Percentiles rank a stretch among this genome's conserved stretches.
phyloP scores from a whole-genome alignment of 495 filamentous ascomycete species.

The Xylaria castorea region DNA sequence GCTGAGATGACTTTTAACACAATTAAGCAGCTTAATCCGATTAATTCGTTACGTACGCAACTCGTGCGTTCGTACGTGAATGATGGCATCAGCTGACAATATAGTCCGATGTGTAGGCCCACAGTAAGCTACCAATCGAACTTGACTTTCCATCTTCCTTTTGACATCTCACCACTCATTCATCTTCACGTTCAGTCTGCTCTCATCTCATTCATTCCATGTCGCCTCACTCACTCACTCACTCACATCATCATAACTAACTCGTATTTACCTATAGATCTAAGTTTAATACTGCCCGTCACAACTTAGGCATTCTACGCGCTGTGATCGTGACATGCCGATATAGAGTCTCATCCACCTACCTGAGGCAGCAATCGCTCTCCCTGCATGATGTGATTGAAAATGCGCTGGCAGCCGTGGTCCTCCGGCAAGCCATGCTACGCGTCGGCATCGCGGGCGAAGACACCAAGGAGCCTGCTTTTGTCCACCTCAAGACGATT shows the following conservation, averaged over 20 bases:
- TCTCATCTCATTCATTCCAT: background rate
- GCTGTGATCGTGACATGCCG: conserved; percentile 42
- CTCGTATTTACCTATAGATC: background rate
- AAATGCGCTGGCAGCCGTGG: conserved; percentile 39
- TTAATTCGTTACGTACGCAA: background rate
- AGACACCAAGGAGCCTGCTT: conserved; percentile 37
- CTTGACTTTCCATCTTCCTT: background rate
- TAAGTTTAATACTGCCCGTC: conserved; percentile 32
- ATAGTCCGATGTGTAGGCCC: conserved; percentile 19
- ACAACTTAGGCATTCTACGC: conserved; percentile 42
- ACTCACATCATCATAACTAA: conserved; percentile 14
- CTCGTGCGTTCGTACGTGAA: background rate
- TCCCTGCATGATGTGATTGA: conserved; percentile 28
- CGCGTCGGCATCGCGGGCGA: conserved; percentile 40
- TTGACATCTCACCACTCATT: background rate
- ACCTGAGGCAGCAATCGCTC: background rate
- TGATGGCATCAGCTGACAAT: conserved; percentile 18
- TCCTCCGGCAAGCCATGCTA: conserved; percentile 36
- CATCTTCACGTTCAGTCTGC: background rate
- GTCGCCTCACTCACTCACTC: background rate
- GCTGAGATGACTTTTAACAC: background rate
- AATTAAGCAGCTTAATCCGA: background rate
- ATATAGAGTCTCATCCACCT: conserved; percentile 30
- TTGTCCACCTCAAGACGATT: conserved; percentile 33
- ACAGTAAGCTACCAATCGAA: conserved; percentile 20